phyloP scores from a whole-genome alignment of 2,329 filamentous ascomycete species.

The Pyrenophora teres region DNA sequence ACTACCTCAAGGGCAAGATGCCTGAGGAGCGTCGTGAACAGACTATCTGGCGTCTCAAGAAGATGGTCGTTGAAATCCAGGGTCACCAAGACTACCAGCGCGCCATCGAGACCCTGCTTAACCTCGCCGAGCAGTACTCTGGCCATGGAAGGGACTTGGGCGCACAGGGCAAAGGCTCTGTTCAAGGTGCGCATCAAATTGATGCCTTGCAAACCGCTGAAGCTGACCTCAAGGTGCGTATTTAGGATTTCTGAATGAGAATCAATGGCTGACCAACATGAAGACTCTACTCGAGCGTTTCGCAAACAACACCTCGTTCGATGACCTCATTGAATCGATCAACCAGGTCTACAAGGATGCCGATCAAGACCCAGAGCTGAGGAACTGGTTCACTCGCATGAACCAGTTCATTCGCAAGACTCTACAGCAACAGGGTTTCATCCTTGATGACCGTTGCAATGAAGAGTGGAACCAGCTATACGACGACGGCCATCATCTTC shows the following conservation, averaged over 20 bases:
- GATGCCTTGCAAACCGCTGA: conserved; percentile 72
- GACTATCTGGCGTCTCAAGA: conserved; percentile 90
- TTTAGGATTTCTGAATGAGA: conserved; percentile 46
- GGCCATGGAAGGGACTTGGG: conserved; percentile 71
- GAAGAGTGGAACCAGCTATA: conserved; percentile 83
- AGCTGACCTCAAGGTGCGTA: conserved; percentile 72
- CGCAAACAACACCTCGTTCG: conserved; percentile 88
- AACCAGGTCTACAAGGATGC: conserved; percentile 85
- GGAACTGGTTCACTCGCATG: conserved; percentile 83
- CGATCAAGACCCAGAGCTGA: conserved; percentile 83
- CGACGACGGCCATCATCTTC: conserved; percentile 81
- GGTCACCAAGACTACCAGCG: conserved; percentile 91
- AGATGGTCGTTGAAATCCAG: conserved; percentile 97
- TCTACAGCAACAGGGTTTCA: conserved; percentile 86
- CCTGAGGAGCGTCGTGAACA: conserved; percentile 92
- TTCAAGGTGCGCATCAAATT: conserved; percentile 72
- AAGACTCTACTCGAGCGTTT: conserved; percentile 91
- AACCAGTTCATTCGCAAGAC: conserved; percentile 80
- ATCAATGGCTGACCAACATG: conserved; percentile 57
- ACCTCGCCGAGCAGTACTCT: conserved; percentile 82
- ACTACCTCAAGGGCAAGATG: conserved; percentile 85
- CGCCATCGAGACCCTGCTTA: conserved; percentile 85
- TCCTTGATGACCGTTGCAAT: conserved; percentile 79
- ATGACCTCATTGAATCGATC: conserved; percentile 84
- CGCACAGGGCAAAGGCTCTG: conserved; percentile 67